Evolutionary conservation across 495 filamentous ascomycete species (phyloP), one percentile per base, ranked within the genome.

Genomic region (Penicillium simplicissimum): DNA sequence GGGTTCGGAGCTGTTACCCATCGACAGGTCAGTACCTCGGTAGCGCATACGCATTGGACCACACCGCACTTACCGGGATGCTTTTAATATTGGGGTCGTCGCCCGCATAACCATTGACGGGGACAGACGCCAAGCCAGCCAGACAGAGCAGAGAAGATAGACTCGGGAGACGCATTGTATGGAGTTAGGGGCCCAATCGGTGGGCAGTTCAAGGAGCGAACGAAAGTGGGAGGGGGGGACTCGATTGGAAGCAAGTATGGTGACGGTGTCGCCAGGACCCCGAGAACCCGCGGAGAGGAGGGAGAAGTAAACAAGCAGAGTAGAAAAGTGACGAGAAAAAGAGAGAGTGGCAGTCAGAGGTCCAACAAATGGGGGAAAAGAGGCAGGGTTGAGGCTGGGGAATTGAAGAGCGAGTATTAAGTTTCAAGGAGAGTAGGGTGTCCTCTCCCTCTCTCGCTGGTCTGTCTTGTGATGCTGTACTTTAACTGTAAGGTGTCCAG

Each of bases 1-100:
- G 88, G 69, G 89, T 92, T 65, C 90, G 87, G 64, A 96, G 81
- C 85, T 94, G 75, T 11, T 34, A 25, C 15, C 64, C 52, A 58
- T 37, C 14, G 36, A 43, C 36, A 35, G 23, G 48, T 73, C 35
- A 72, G 70, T 63, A 66, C 62, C 59, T 66, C 59, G 60, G 63
- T 10, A 11, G 48, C 52, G 33, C 19, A 48, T 43, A 34, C 11
- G 52, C 55, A 61, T 66, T 66, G 33, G 45, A 55, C 35, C 35
- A 38, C 49, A 56, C 34, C 28, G 17, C 13, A 67, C 76, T 49
- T 68, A 87, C 84, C 48, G 83, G 81, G 71, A 87, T 86, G 68
- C 79, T 82, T 71, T 84, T 84, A 58, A 85, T 75, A 68, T 84
- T 73, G 33, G 67, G 36, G 38, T 76, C 72, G 34, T 72, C 67